phyloP scores from a whole-genome alignment of 2,329 filamentous ascomycete genomes.

The Lachnellula arida region DNA sequence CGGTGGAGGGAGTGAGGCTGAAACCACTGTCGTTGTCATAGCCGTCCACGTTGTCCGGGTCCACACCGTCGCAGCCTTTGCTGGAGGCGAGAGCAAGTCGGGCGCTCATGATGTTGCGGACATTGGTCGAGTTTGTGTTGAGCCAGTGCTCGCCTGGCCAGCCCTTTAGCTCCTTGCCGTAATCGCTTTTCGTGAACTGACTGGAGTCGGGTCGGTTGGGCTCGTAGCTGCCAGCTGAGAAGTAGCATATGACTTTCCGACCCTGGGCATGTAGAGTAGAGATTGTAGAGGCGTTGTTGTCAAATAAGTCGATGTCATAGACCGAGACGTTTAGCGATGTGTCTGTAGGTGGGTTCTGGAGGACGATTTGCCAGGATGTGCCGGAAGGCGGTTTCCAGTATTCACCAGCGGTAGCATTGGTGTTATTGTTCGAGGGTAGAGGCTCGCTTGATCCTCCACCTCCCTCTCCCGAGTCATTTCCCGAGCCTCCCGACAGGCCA shows the following conservation, averaged over 20 bases:
- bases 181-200: conserved; percentile 49
- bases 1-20: conserved; percentile 50
- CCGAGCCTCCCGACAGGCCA: conserved; percentile 37
- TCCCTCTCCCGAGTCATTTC: not conserved
- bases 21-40: conserved; percentile 63
- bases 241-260: conserved; percentile 67
- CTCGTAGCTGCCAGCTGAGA: conserved; percentile 66
- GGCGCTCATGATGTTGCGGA: conserved; percentile 58
- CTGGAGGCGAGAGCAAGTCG: conserved; percentile 53
- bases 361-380: conserved; percentile 6
- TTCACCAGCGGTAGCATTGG: conserved; percentile 5
- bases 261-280: conserved; percentile 42
- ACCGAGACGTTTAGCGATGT: conserved; percentile 22
- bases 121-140: conserved; percentile 49
- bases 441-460: not conserved
- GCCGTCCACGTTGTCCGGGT: conserved; percentile 65
- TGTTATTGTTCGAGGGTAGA: not conserved
- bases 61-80: conserved; percentile 63
- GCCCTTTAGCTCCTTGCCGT: conserved; percentile 53
- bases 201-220: conserved; percentile 50
- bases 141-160: conserved; percentile 66
- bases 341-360: not conserved
- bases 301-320: conserved; percentile 36
- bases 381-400: conserved; percentile 5
- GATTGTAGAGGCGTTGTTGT: conserved; percentile 45